Evolutionary conservation across 129 eudicot species (phyloP).

Genomic region (Silybum marianum): DNA sequence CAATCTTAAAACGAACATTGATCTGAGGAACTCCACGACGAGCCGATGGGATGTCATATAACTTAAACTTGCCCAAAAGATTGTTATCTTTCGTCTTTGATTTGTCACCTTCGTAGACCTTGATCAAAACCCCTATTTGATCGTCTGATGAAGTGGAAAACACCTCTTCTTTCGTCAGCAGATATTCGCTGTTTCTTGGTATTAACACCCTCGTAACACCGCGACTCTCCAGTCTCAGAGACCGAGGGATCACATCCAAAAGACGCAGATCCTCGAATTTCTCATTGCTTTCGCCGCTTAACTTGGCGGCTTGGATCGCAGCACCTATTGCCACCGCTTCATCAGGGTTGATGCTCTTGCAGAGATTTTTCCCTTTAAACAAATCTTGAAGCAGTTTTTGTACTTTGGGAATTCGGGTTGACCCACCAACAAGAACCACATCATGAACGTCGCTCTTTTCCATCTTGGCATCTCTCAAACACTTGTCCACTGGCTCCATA

Average conservation of each 20-base stretch:
- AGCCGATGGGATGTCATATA: conserved; percentile 14
- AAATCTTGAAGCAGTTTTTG: conserved; percentile 39
- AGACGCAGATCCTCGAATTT: conserved; percentile 16
- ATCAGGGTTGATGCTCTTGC: conserved; percentile 72
- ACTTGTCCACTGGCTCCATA: not conserved
- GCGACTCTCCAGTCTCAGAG: conserved; percentile 22
- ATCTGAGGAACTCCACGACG: conserved; percentile 16
- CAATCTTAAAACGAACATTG: conserved; percentile 18
- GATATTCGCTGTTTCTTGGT: conserved; percentile 17
- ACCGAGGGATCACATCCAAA: conserved; percentile 22
- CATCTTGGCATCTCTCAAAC: conserved; percentile 12
- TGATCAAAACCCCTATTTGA: conserved; percentile 9
- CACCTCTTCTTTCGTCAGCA: not conserved
- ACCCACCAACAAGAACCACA: conserved; percentile 14
- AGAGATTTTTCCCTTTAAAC: conserved; percentile 60
- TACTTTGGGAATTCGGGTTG: not conserved
- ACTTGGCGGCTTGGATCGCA: conserved; percentile 60
- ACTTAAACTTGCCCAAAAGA: conserved; percentile 21
- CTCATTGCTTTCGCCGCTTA: conserved; percentile 40
- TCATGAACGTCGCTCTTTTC: conserved; percentile 1
- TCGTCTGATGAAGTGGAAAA: conserved; percentile 38
- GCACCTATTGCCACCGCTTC: conserved; percentile 77
- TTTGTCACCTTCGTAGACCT: conserved; percentile 30
- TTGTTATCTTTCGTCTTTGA: conserved; percentile 13
- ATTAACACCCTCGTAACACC: conserved; percentile 48